phyloP scores from a whole-genome alignment of 1,284 basidiomycete species.

The Thecaphora thlaspeos region DNA sequence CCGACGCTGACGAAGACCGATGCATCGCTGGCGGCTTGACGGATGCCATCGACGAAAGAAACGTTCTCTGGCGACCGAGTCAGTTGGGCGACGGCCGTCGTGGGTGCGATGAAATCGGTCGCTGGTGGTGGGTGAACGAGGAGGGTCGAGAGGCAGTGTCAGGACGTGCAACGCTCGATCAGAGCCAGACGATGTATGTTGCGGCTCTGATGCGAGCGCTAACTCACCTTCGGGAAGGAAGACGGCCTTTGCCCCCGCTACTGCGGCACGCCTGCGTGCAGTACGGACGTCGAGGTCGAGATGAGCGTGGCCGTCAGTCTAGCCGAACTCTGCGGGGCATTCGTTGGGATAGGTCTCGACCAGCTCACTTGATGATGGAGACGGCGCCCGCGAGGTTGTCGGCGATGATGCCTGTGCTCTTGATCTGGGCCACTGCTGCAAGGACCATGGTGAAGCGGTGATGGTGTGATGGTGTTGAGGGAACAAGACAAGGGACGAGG shows the following conservation, averaged over 20 bases:
- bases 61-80: slow-evolving; percentile 42
- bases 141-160: no score
- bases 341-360: no score
- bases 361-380: slow-evolving; percentile 53
- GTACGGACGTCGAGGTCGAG: no score
- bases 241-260: slow-evolving; percentile 59
- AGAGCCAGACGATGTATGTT: no score
- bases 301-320: not conserved
- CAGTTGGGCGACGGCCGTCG: slow-evolving; percentile 45
- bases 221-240: slow-evolving; percentile 60
- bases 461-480: not conserved
- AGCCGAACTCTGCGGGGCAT: no score
- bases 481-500: no score
- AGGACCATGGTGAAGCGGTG: slow-evolving; percentile 26
- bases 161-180: no score
- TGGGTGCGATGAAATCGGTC: slow-evolving; percentile 62
- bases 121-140: no score
- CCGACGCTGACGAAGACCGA: slow-evolving; percentile 60
- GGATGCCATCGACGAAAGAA: slow-evolving; percentile 57
- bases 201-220: no score
- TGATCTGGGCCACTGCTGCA: slow-evolving; percentile 52
- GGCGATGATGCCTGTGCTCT: slow-evolving; percentile 39
- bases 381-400: slow-evolving; percentile 40
- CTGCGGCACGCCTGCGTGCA: slow-evolving; percentile 52
- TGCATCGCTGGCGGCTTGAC: slow-evolving; percentile 56